Evolutionary conservation across 352 stramenopile genomes (phyloP).

Genomic region (Phytophthora kernoviae): DNA sequence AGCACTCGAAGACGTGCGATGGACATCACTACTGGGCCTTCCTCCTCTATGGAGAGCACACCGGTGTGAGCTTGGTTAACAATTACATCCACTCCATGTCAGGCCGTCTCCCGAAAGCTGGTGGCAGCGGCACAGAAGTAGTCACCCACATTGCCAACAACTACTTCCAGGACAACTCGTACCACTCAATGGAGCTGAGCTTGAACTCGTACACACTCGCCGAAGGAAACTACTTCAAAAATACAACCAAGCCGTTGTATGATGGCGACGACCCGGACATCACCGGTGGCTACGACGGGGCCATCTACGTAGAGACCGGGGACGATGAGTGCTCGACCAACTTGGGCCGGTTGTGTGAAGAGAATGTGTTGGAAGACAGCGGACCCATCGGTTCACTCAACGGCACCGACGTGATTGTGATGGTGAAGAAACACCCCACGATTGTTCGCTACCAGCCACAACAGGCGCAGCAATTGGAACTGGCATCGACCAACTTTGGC

Average conservation of each 20-base stretch:
- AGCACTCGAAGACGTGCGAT: constrained; percentile 29
- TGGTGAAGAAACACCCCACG: too few relatives aligned
- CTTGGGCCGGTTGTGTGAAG: too few relatives aligned
- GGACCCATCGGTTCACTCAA: too few relatives aligned
- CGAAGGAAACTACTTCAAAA: constrained; percentile 40
- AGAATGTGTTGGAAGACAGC: too few relatives aligned
- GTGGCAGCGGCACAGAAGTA: constrained; percentile 1
- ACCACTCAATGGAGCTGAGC: constrained; percentile 24
- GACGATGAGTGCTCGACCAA: too few relatives aligned
- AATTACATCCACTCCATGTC: constrained; percentile 20
- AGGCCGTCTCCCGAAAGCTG: constrained; percentile 25
- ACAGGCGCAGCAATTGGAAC: constrained; percentile 2
- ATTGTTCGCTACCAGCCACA: not conserved
- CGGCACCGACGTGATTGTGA: too few relatives aligned
- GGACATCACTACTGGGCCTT: constrained; percentile 42
- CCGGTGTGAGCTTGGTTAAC: constrained; percentile 14
- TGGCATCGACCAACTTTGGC: constrained; percentile 15
- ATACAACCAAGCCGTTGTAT: constrained; percentile 12
- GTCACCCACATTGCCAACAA: constrained; percentile 31
- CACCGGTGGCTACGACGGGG: not conserved
- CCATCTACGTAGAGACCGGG: not conserved
- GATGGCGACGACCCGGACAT: not conserved
- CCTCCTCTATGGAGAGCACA: constrained; percentile 16
- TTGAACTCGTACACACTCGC: constrained; percentile 19
- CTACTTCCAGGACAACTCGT: constrained; percentile 35